phyloP scores from a whole-genome alignment of 2,329 filamentous ascomycete genomes.

The Tolypocladium pustulatum region DNA sequence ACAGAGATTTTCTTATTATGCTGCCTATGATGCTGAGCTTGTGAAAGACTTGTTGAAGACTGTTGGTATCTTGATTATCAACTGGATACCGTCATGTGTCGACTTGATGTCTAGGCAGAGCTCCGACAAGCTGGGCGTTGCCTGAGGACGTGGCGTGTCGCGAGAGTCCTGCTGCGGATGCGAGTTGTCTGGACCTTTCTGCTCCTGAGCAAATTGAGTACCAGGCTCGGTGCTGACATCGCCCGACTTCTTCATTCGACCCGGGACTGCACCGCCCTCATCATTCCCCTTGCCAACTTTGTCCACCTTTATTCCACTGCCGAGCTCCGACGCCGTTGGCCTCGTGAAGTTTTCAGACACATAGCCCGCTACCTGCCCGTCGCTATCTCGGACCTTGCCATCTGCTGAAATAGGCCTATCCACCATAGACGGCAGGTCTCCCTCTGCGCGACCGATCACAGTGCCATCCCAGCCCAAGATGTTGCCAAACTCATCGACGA shows the following conservation, averaged over 20 bases:
- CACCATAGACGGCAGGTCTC: constrained; percentile 45
- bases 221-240: not conserved
- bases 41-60: constrained; percentile 41
- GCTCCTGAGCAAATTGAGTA: not conserved
- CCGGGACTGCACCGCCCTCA: constrained; percentile 46
- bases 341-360: constrained; percentile 49
- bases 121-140: constrained; percentile 35
- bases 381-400: constrained; percentile 56
- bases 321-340: constrained; percentile 40
- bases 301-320: constrained; percentile 44
- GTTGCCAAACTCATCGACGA: constrained; percentile 44
- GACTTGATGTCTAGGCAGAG: constrained; percentile 48
- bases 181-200: not conserved
- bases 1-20: not conserved
- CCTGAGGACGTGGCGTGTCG: constrained; percentile 20
- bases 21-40: constrained; percentile 1
- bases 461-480: constrained; percentile 38
- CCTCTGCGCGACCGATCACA: constrained; percentile 40
- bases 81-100: constrained; percentile 45
- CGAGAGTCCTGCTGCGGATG: constrained; percentile 21
- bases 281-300: constrained; percentile 47
- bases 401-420: constrained; percentile 33
- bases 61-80: constrained; percentile 47
- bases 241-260: constrained; percentile 39
- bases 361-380: constrained; percentile 69